phyloP scores from a whole-genome alignment of 306 rosid genomes.

The Quercus variabilis region DNA sequence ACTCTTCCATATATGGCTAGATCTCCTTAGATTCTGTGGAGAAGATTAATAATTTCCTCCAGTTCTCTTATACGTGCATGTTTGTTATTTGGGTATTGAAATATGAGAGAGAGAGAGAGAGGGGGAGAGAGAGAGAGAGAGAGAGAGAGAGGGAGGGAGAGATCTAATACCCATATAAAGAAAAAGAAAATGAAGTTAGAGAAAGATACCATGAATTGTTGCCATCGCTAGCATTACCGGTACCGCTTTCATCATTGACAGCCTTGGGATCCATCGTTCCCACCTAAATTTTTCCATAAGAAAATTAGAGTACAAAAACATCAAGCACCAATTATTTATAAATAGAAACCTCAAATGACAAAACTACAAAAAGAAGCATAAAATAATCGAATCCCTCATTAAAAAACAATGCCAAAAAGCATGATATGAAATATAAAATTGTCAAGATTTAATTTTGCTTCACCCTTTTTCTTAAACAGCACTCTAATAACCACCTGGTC shows the following conservation, averaged over 20 bases:
- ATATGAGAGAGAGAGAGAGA: neutral
- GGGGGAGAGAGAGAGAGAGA: neutral
- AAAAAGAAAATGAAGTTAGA: neutral
- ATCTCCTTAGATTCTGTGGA: conserved; percentile 41
- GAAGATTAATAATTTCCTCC: conserved; percentile 24
- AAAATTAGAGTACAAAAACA: conserved; percentile 8
- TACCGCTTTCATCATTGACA: conserved; percentile 64
- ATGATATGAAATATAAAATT: neutral
- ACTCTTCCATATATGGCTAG: conserved; percentile 34
- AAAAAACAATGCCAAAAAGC: conserved; percentile 7
- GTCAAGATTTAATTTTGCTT: neutral
- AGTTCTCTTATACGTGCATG: conserved; percentile 41
- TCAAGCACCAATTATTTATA: neutral
- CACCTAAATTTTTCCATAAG: conserved; percentile 31
- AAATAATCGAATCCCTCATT: neutral
- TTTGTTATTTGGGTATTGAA: too few species aligned
- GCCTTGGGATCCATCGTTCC: conserved; percentile 64
- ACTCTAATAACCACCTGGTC: conserved; percentile 44
- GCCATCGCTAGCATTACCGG: conserved; percentile 77
- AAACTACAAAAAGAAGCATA: conserved; percentile 22
- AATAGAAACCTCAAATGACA: neutral
- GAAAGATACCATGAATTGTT: conserved; percentile 64
- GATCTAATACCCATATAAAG: neutral
- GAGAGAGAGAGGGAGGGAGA: neutral
- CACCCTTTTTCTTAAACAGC: neutral